phyloP scores from a whole-genome alignment of 2,329 filamentous ascomycete species.

The Ophidiomyces ophidiicola region DNA sequence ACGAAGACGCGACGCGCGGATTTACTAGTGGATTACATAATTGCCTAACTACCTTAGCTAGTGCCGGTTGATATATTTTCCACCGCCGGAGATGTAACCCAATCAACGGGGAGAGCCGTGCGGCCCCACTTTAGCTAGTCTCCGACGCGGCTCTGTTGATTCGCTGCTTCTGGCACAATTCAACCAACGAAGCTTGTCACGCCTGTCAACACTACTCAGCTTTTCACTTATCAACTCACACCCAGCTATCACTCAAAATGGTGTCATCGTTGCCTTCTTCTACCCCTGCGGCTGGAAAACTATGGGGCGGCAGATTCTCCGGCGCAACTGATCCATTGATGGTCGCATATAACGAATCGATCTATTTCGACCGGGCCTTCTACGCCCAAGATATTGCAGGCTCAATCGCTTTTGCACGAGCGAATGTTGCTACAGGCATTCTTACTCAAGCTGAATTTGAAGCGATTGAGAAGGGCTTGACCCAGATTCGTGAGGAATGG shows the following conservation, averaged over 20 bases:
- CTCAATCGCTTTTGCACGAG: slow-evolving; percentile 62
- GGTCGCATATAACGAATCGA: slow-evolving; percentile 65
- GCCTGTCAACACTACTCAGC: too few species aligned
- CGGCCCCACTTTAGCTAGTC: too few species aligned
- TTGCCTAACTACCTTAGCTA: not conserved
- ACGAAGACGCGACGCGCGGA: slow-evolving; percentile 3
- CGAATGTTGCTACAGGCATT: slow-evolving; percentile 59
- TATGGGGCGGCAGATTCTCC: slow-evolving; percentile 40
- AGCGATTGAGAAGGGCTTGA: slow-evolving; percentile 56
- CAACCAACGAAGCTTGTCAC: too few species aligned
- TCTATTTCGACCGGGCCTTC: slow-evolving; percentile 61
- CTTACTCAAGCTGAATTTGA: slow-evolving; percentile 57
- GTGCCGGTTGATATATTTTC: too few species aligned
- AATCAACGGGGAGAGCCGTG: not conserved
- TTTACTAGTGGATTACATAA: not conserved
- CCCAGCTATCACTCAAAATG: not conserved
- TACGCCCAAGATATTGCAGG: slow-evolving; percentile 66
- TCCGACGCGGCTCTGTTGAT: too few species aligned
- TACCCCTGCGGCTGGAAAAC: slow-evolving; percentile 15
- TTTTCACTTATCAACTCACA: not conserved
- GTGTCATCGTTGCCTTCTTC: slow-evolving; percentile 7
- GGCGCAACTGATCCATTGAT: slow-evolving; percentile 68
- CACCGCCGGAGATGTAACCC: not conserved
- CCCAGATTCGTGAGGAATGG: slow-evolving; percentile 35
- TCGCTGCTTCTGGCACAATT: too few species aligned